Conservation (phyloP, 1,284 basidiomycete species). For the Boletellus deceptivus region DNA sequence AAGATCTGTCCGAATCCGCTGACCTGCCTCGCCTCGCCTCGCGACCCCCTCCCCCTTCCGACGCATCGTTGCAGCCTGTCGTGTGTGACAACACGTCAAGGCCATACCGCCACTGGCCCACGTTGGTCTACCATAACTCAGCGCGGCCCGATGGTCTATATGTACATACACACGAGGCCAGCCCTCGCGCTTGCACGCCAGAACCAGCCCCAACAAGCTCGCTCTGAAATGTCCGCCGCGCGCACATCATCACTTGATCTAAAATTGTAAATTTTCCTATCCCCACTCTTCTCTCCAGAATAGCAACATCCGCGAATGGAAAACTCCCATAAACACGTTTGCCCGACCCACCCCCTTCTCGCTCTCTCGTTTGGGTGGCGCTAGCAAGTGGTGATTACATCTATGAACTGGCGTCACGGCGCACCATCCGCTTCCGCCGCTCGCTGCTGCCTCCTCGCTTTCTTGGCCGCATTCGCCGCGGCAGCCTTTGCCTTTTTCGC, state of each 20-base stretch:
- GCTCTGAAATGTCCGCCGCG: neutral
- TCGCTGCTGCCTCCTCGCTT: constrained; percentile 53
- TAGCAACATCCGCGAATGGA: constrained; percentile 1
- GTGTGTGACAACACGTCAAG: constrained; percentile 24
- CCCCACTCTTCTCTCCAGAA: neutral
- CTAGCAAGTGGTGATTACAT: too few relatives aligned
- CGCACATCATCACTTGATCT: neutral
- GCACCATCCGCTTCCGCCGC: constrained; percentile 22
- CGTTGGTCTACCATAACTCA: constrained; percentile 14
- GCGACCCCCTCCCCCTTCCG: neutral
- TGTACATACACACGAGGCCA: constrained; percentile 9
- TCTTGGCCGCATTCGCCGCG: constrained; percentile 91
- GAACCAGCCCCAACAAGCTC: constrained; percentile 5
- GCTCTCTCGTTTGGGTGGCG: too few relatives aligned
- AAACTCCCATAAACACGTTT: neutral
- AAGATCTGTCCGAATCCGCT: neutral
- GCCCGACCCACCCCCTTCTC: too few relatives aligned
- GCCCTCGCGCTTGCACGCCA: constrained; percentile 3
- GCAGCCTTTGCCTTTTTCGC: constrained; percentile 84
- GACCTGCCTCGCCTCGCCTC: neutral
- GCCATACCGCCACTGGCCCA: constrained; percentile 25
- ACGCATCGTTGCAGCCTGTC: constrained; percentile 25
- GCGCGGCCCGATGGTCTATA: constrained; percentile 3
- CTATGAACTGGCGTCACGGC: constrained; percentile 9
- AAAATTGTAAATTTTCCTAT: constrained; percentile 5